Conservation (phyloP, 495 filamentous ascomycete species). For the Hyaloscypha bicolor region DNA sequence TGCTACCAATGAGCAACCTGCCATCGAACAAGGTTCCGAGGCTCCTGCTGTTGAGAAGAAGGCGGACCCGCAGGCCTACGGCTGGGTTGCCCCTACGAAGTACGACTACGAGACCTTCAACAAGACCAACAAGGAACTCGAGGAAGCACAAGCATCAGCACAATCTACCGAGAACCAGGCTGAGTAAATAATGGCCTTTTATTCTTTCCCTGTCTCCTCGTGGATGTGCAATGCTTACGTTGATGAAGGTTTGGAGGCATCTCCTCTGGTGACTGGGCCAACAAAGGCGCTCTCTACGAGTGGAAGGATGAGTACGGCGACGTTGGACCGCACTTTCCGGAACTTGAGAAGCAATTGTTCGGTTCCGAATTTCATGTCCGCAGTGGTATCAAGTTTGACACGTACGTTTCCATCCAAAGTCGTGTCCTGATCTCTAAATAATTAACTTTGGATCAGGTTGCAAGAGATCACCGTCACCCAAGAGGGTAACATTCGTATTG, state of each 20-base stretch:
- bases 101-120: slow-evolving; percentile 58
- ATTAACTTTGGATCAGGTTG: neutral
- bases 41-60: slow-evolving; percentile 24
- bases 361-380: slow-evolving; percentile 42
- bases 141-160: slow-evolving; percentile 25
- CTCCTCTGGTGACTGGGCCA: slow-evolving; percentile 49
- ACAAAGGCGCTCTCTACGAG: slow-evolving; percentile 70
- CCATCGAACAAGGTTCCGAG: neutral
- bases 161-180: slow-evolving; percentile 23
- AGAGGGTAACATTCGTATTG: slow-evolving; percentile 55
- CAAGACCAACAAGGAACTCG: slow-evolving; percentile 28
- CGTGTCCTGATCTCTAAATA: neutral
- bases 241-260: slow-evolving; percentile 15
- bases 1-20: slow-evolving; percentile 24
- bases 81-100: slow-evolving; percentile 54
- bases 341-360: slow-evolving; percentile 77
- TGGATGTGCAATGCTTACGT: neutral
- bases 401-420: slow-evolving; percentile 36
- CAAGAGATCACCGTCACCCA: slow-evolving; percentile 56
- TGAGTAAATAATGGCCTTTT: neutral
- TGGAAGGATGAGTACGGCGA: slow-evolving; percentile 88
- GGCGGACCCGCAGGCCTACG: slow-evolving; percentile 32
- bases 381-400: slow-evolving; percentile 47
- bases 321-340: slow-evolving; percentile 66
- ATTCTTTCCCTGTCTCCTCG: neutral